Percentiles rank a stretch among this genome's conserved stretches.
phyloP scores from a whole-genome alignment of 495 filamentous ascomycete genomes.

The Xylona heveae region DNA sequence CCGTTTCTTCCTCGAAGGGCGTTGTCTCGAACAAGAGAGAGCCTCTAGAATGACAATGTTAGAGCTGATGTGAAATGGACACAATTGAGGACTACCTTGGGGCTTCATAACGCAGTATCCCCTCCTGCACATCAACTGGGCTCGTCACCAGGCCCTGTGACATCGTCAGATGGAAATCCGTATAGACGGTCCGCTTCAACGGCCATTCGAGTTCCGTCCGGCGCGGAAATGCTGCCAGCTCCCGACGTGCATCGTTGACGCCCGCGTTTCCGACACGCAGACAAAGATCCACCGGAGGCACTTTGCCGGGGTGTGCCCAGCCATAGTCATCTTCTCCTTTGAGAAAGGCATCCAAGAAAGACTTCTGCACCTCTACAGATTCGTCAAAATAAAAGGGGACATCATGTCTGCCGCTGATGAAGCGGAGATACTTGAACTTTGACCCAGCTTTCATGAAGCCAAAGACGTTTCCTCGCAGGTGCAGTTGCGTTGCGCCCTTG shows the following conservation, averaged over 20 bases:
- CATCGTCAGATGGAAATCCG: conserved; percentile 27
- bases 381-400: conserved; percentile 49
- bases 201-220: conserved; percentile 42
- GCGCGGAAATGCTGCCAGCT: conserved; percentile 22
- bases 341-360: conserved; percentile 46
- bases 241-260: conserved; percentile 34
- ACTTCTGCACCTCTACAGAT: conserved; percentile 39
- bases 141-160: conserved; percentile 15
- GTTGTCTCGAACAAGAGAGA: conserved; percentile 28
- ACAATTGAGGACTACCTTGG: no score
- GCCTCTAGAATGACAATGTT: no score
- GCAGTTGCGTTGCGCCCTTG: conserved; percentile 40
- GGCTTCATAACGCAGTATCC: no score
- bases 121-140: no score
- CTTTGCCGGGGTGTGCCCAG: conserved; percentile 30
- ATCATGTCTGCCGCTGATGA: conserved; percentile 48
- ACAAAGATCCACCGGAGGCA: conserved; percentile 31
- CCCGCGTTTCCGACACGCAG: conserved; percentile 41
- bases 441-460: conserved; percentile 37
- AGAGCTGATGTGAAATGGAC: no score
- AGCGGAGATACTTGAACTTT: conserved; percentile 39
- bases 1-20: conserved; percentile 32
- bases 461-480: conserved; percentile 42
- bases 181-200: conserved; percentile 36
- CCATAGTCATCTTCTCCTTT: conserved; percentile 36